phyloP scores from a whole-genome alignment of 257 asterid species.

The Misopates orontium region DNA sequence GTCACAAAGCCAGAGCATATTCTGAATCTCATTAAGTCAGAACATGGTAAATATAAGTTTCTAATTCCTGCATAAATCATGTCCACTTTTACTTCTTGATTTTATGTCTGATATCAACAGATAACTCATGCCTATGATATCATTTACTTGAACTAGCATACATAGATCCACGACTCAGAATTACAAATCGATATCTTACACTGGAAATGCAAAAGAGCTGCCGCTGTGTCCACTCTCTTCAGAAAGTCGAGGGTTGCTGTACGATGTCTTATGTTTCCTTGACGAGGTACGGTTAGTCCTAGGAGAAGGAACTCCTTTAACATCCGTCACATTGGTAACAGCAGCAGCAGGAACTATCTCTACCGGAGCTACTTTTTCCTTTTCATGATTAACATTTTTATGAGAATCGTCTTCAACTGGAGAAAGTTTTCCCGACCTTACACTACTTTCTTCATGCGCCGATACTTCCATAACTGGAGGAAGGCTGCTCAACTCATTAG shows the following conservation, averaged over 20 bases:
- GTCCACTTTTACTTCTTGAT: too few relatives aligned
- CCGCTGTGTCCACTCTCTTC: constrained; percentile 45
- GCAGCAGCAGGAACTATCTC: constrained; percentile 30
- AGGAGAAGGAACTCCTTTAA: constrained; percentile 16
- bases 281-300: constrained; percentile 24
- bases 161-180: background rate
- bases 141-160: background rate
- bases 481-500: constrained; percentile 44
- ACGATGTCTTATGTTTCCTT: constrained; percentile 20
- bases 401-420: constrained; percentile 21
- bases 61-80: too few relatives aligned
- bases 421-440: constrained; percentile 30
- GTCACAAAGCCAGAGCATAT: too few relatives aligned
- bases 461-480: constrained; percentile 60
- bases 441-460: constrained; percentile 38
- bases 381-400: constrained; percentile 22
- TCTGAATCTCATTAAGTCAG: too few relatives aligned
- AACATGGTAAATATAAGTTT: too few relatives aligned
- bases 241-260: constrained; percentile 50
- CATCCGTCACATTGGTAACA: constrained; percentile 25
- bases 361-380: constrained; percentile 23
- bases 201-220: constrained; percentile 57
- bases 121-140: background rate
- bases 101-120: background rate
- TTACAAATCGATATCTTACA: constrained; percentile 41